These are phyloP conservation scores for Botrytis porri DNA, from an alignment of 2,329 filamentous ascomycete genomes.

Conservation along the genomic window DNA sequence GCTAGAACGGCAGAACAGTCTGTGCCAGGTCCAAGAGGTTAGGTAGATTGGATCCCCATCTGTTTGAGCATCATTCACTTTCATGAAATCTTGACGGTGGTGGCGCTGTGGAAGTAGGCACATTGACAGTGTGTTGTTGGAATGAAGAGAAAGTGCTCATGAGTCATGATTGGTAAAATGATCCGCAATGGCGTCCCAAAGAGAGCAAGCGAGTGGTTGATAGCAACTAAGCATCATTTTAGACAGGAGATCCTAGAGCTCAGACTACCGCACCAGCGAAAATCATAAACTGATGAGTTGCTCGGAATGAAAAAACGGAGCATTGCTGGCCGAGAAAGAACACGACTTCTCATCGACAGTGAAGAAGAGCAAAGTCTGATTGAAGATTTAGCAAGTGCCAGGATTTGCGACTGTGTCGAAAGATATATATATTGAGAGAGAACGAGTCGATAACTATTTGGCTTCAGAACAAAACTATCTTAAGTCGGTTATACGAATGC, in stretches of 20 bases:
- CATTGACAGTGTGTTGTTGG: slow-evolving; percentile 20
- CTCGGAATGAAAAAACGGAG: not conserved
- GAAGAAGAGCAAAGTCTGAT: too few species aligned
- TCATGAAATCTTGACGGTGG: slow-evolving; percentile 20
- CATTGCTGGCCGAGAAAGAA: not conserved
- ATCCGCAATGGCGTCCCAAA: not conserved
- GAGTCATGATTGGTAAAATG: slow-evolving; percentile 11
- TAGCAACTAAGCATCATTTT: not conserved
- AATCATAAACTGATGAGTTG: not conserved
- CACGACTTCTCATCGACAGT: too few species aligned
- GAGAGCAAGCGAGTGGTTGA: not conserved
- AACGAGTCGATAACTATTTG: not conserved
- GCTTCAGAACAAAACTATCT: not conserved
- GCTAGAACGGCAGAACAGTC: too few species aligned
- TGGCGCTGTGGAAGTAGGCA: slow-evolving; percentile 9
- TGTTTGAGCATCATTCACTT: not conserved
- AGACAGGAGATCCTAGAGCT: not conserved
- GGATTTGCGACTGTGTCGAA: too few species aligned
- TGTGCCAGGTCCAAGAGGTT: not conserved
- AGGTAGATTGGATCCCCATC: slow-evolving; percentile 7
- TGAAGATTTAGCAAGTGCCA: not conserved
- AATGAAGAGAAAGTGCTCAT: slow-evolving; percentile 29
- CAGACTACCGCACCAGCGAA: not conserved
- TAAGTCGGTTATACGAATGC: not conserved
- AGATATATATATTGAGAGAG: not conserved